Percentiles rank a stretch among this genome's conserved stretches.
phyloP scores from a whole-genome alignment of 2,329 filamentous ascomycete species.

The Talaromyces funiculosus region DNA sequence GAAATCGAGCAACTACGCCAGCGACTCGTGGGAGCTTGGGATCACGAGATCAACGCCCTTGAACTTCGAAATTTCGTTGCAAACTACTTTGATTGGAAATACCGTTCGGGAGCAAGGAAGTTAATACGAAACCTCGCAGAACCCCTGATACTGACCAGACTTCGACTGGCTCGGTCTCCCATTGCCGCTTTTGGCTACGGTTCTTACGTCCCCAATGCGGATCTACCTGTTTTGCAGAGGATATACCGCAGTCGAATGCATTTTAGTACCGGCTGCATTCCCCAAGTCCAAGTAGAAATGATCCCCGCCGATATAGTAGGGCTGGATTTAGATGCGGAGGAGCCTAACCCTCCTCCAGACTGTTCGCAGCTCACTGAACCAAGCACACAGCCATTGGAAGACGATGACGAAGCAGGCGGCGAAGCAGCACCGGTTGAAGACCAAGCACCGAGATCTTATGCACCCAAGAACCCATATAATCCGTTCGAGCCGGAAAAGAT shows the following conservation, averaged over 20 bases:
- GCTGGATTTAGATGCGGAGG: conserved; percentile 68
- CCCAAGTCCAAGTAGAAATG: conserved; percentile 74
- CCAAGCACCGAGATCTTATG: conserved; percentile 15
- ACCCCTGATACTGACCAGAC: conserved; percentile 63
- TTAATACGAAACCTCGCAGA: conserved; percentile 76
- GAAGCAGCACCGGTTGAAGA: conserved; percentile 20
- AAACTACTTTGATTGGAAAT: conserved; percentile 82
- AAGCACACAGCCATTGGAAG: conserved; percentile 27
- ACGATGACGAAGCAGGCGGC: conserved; percentile 24
- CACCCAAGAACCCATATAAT: conserved; percentile 46
- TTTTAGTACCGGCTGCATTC: conserved; percentile 65
- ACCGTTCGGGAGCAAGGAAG: conserved; percentile 71
- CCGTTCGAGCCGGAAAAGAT: conserved; percentile 59
- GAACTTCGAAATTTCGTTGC: conserved; percentile 68
- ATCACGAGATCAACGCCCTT: conserved; percentile 57
- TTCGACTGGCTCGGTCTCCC: conserved; percentile 34
- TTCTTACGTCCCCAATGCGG: conserved; percentile 38
- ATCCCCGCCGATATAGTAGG: conserved; percentile 70
- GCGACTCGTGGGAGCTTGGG: conserved; percentile 52
- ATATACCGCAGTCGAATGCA: conserved; percentile 66
- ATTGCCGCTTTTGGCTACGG: conserved; percentile 25
- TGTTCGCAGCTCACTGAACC: conserved; percentile 18
- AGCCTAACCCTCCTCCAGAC: conserved; percentile 52
- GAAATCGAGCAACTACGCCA: conserved; percentile 52
- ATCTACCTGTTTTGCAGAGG: conserved; percentile 55